Evolutionary conservation across 2,329 filamentous ascomycete species (phyloP), one percentile per base, ranked within the genome.

Genomic region (Xenoacremonium recifei): DNA sequence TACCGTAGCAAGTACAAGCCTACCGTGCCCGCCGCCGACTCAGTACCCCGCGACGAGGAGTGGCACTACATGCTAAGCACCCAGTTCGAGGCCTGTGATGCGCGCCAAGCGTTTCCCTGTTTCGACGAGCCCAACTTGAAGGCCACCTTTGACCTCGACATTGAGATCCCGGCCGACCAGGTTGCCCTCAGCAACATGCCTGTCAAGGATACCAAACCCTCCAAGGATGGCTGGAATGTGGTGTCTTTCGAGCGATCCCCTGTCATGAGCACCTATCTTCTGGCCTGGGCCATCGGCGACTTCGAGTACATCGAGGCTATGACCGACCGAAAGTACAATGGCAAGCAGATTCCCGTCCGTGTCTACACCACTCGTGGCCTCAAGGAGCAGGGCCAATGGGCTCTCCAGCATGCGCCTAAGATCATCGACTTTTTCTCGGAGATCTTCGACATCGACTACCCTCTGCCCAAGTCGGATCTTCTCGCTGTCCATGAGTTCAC

Each of bases 61-160:
- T 80, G 75, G 61, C 79, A 82, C 64, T 79, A 79, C 62, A 91
- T 92, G 87, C 75, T 96, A 67, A 95, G 89, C 72, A 99, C 93
- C 36, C 93, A 99, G 65, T 99, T 99, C 62, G 93, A 99, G 73
- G 86, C 91, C 34, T 96, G 90, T 60, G 93, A 99, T 69, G 93
- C 93, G 48, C 85, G 93, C 51, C 80, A 91, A 53, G 92, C 93
- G 7, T 96, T 99, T 70, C 93, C 93, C 35, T 99, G 93, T 72
- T 97, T 97, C 61, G 93, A 99, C 62, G 93, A 99, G 71, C 93
- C 93, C 31, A 96, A 95, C 60, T 78, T 97, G 51, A 99, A 99
- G 71, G 89, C 93, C 10, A 92, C 90, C 3, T 97, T 96, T 61
- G 91, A 96, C 65, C 87, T 99, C 45, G 79, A 90, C 59, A 86